These are phyloP conservation scores for Suillus alpinus DNA, from an alignment of 768 basidiomycete species.

Conservation along the genomic window DNA sequence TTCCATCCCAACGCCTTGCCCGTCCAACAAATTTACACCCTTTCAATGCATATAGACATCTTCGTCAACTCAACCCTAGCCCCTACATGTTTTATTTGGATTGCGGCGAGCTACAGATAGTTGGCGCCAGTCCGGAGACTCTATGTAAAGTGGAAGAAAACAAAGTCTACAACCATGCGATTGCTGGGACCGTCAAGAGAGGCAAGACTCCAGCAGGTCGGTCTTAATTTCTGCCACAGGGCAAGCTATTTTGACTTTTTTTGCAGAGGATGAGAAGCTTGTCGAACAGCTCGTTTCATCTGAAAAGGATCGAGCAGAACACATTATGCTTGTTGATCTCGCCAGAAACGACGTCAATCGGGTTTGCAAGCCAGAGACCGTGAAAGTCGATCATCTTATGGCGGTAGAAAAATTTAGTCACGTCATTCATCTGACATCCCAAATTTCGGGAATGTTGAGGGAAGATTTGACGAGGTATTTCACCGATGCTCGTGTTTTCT, in stretches of 20 bases:
- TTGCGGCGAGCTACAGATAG: conserved; percentile 88
- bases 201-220: conserved; percentile 84
- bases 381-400: conserved; percentile 96
- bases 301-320: conserved; percentile 95
- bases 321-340: conserved; percentile 98
- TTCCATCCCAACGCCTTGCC: conserved; percentile 89
- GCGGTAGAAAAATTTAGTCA: conserved; percentile 93
- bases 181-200: conserved; percentile 90
- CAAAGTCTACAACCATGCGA: conserved; percentile 95
- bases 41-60: conserved; percentile 93
- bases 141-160: conserved; percentile 92
- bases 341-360: conserved; percentile 98
- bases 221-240: conserved; percentile 20
- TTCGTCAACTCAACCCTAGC: conserved; percentile 93
- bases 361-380: conserved; percentile 91
- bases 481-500: background rate
- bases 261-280: conserved; percentile 83
- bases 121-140: conserved; percentile 98
- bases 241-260: conserved; percentile 10
- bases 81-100: conserved; percentile 99
- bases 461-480: conserved; percentile 78
- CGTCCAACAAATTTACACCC: conserved; percentile 88
- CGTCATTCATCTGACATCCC: conserved; percentile 95
- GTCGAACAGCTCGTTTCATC: conserved; percentile 74
- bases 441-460: conserved; percentile 84